These are phyloP conservation scores for Davidsoniella eucalypti DNA, from an alignment of 2,329 filamentous ascomycete species.

Conservation along the genomic window DNA sequence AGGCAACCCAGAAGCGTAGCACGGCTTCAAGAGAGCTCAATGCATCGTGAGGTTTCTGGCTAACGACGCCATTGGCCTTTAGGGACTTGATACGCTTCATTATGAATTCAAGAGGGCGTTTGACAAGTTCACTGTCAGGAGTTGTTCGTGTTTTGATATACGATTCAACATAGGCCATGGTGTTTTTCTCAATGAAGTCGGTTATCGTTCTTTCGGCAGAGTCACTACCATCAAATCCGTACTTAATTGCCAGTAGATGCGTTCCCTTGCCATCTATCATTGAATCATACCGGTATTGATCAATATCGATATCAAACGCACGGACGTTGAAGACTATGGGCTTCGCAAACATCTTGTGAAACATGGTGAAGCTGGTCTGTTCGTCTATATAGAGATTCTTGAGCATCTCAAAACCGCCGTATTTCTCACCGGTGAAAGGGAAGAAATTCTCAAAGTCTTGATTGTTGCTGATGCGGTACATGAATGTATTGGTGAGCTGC, in stretches of 20 bases:
- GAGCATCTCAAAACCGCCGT: background rate
- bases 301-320: background rate
- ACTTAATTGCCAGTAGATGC: background rate
- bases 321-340: background rate
- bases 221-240: background rate
- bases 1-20: slow-evolving; percentile 3
- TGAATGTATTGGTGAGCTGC: background rate
- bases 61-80: background rate
- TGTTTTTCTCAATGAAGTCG: background rate
- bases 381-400: background rate
- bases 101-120: no score
- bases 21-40: background rate
- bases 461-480: background rate
- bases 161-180: background rate
- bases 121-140: background rate
- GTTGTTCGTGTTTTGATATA: background rate
- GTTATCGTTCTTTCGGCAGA: background rate
- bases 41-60: background rate
- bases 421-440: background rate
- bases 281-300: background rate
- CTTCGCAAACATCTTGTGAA: background rate
- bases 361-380: background rate
- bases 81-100: background rate
- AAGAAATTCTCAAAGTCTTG: background rate
- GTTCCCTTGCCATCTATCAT: background rate